Conservation (phyloP, 108 stramenopile species). For the Cyclotella choctawhatcheeana region DNA sequence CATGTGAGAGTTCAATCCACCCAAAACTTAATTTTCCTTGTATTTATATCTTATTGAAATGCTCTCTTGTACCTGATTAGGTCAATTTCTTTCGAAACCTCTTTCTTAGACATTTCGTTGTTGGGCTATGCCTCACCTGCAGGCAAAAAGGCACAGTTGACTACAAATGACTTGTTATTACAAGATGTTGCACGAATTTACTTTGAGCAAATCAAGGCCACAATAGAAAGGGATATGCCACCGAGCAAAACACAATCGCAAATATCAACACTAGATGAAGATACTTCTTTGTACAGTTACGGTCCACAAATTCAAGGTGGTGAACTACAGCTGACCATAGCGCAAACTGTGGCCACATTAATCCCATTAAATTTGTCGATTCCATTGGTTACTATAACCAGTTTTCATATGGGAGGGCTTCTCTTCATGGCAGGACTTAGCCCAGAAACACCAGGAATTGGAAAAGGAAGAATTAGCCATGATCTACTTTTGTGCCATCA, state of each 20-base stretch:
- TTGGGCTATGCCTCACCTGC: slow-evolving; percentile 22
- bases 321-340: slow-evolving; percentile 22
- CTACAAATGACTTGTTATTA: background rate
- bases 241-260: slow-evolving; percentile 37
- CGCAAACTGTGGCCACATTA: slow-evolving; percentile 28
- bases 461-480: slow-evolving; percentile 15
- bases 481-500: slow-evolving; percentile 41
- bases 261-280: slow-evolving; percentile 49
- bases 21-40: background rate
- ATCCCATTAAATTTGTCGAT: slow-evolving; percentile 45
- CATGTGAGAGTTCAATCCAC: slow-evolving; percentile 12
- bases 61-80: too few species aligned
- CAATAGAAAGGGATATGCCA: slow-evolving; percentile 51
- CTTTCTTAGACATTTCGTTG: slow-evolving; percentile 44
- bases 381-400: slow-evolving; percentile 37
- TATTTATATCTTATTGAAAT: background rate
- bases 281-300: slow-evolving; percentile 34
- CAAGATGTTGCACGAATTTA: slow-evolving; percentile 42
- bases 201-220: slow-evolving; percentile 36
- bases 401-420: slow-evolving; percentile 36
- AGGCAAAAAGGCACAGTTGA: background rate
- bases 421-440: slow-evolving; percentile 34
- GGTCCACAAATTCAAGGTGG: slow-evolving; percentile 53
- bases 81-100: slow-evolving; percentile 37
- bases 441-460: slow-evolving; percentile 44